Conservation (phyloP, 1,284 basidiomycete species). For the Ustilago loliicola region DNA sequence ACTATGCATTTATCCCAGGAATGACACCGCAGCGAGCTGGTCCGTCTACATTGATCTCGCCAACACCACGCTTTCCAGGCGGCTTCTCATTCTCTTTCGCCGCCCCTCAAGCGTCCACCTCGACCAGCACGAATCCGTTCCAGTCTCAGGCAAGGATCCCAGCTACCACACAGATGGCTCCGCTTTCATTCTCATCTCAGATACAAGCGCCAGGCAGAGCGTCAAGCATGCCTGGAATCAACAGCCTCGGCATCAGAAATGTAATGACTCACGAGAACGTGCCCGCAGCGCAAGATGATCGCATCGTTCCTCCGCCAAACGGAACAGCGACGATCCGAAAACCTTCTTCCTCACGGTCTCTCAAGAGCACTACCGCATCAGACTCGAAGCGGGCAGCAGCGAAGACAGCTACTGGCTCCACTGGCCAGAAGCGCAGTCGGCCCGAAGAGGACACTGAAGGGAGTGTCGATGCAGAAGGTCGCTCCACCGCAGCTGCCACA, state of each 20-base stretch:
- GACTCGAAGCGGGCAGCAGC: not conserved
- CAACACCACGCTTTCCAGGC: conserved; percentile 43
- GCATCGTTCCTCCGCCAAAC: conserved; percentile 31
- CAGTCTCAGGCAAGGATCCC: conserved; percentile 23
- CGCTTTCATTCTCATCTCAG: conserved; percentile 23
- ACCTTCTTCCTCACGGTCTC: conserved; percentile 21
- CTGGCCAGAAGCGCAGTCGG: conserved; percentile 27
- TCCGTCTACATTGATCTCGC: conserved; percentile 19
- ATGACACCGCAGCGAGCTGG: conserved; percentile 26
- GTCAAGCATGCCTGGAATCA: not conserved
- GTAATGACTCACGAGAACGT: conserved; percentile 17
- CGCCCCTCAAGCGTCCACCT: conserved; percentile 5
- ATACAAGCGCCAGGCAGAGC: not conserved
- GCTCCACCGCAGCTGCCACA: not conserved
- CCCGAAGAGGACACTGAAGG: conserved; percentile 3
- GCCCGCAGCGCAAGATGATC: conserved; percentile 18
- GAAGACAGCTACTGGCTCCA: not conserved
- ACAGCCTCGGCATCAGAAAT: not conserved
- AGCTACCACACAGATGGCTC: conserved; percentile 29
- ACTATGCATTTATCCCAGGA: conserved; percentile 44
- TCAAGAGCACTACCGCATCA: conserved; percentile 17
- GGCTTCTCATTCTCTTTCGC: conserved; percentile 36
- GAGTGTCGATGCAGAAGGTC: not conserved
- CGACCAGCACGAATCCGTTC: conserved; percentile 8
- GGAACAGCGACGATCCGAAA: conserved; percentile 13